Conservation (phyloP, 352 stramenopile genomes). For the Phytopythium montanum region DNA sequence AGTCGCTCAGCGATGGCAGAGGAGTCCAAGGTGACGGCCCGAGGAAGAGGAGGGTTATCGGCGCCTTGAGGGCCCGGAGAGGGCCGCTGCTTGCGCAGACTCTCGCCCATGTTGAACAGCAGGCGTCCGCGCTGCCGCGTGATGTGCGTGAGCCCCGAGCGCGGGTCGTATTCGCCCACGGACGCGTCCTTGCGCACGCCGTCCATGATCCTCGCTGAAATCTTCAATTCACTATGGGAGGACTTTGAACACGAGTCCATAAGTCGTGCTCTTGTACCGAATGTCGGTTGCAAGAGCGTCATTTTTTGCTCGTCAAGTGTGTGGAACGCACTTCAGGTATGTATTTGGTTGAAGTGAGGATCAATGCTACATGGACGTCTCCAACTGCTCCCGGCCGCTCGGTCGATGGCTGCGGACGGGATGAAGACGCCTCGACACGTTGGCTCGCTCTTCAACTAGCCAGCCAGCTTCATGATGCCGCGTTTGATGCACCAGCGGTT, state of each 20-base stretch:
- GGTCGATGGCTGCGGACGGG: background rate
- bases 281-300: no score
- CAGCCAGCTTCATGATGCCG: constrained; percentile 5
- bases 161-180: constrained; percentile 51
- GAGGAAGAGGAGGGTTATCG: background rate
- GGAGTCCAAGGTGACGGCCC: background rate
- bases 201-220: background rate
- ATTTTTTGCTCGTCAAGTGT: no score
- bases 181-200: constrained; percentile 41
- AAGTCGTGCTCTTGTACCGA: no score
- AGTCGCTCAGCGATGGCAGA: constrained; percentile 2
- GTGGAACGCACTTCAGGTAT: no score
- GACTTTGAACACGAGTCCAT: no score
- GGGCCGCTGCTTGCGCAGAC: constrained; percentile 25
- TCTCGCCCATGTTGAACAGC: constrained; percentile 73
- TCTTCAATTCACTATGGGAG: no score
- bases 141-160: constrained; percentile 57
- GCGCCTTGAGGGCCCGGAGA: no score
- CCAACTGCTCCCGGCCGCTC: background rate
- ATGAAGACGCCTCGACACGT: background rate
- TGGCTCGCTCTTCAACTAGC: background rate
- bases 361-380: no score
- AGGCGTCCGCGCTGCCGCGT: constrained; percentile 66
- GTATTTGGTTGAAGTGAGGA: no score
- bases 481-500: constrained; percentile 13